These are phyloP conservation scores for Solanum pinnatisectum DNA, from an alignment of 257 asterid species.

Conservation along the genomic window DNA sequence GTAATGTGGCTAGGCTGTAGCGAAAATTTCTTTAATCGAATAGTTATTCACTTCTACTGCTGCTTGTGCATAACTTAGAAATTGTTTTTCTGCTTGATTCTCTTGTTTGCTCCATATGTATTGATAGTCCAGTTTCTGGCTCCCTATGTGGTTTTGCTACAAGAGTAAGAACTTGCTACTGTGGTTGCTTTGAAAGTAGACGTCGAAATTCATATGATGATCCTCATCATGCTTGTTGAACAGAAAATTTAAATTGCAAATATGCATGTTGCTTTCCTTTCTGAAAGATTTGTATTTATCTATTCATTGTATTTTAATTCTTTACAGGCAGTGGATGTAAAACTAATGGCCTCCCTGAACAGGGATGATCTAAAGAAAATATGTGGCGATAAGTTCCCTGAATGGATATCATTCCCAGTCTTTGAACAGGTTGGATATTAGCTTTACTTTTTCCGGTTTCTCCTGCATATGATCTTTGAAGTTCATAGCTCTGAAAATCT, in stretches of 20 bases:
- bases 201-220: neutral
- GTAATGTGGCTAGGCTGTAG: neutral
- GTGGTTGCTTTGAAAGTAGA: neutral
- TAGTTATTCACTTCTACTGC: neutral
- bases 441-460: neutral
- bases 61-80: neutral
- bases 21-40: neutral
- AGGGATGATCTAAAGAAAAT: slow-evolving; percentile 90
- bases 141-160: neutral
- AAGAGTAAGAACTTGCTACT: neutral
- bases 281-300: slow-evolving; percentile 1
- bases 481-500: neutral
- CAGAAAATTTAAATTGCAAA: neutral
- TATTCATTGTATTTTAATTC: slow-evolving; percentile 7
- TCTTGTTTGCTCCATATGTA: neutral
- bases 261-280: neutral
- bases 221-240: neutral
- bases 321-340: slow-evolving; percentile 84
- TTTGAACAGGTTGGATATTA: slow-evolving; percentile 65
- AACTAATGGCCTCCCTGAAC: slow-evolving; percentile 64
- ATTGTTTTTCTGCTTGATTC: neutral
- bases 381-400: slow-evolving; percentile 90
- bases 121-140: neutral
- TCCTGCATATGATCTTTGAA: neutral
- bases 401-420: slow-evolving; percentile 96